phyloP scores from a whole-genome alignment of 176 grass and related monocot genomes.

The Puccinellia tenuiflora region DNA sequence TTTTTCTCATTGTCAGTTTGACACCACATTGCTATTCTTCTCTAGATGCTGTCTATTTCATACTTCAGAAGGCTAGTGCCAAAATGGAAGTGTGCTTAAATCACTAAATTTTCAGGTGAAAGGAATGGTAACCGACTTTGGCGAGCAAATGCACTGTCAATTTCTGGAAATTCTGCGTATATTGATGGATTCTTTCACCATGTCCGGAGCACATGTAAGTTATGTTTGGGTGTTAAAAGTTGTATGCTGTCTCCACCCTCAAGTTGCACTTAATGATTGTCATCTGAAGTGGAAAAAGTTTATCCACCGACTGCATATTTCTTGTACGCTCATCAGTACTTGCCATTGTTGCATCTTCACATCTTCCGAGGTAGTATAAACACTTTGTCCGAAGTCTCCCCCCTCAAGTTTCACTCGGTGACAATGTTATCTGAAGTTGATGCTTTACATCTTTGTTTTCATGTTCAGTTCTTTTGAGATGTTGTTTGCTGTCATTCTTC shows the following conservation, averaged over 20 bases:
- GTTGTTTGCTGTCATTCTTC: constrained; percentile 2
- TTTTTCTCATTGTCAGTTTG: not conserved
- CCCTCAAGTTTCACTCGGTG: not conserved
- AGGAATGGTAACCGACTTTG: constrained; percentile 90
- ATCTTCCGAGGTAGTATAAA: not conserved
- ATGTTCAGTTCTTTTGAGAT: constrained; percentile 5
- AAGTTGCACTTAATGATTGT: constrained; percentile 9
- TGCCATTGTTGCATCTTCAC: not conserved
- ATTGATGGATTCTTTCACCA: constrained; percentile 85
- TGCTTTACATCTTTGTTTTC: not conserved
- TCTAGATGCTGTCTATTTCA: not conserved
- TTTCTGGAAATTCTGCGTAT: constrained; percentile 99
- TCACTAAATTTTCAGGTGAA: constrained; percentile 64
- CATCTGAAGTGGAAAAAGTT: not conserved
- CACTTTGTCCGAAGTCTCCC: not conserved
- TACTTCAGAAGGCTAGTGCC: not conserved
- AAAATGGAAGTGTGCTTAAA: constrained; percentile 13
- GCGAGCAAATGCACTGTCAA: constrained; percentile 97
- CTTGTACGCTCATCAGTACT: not conserved
- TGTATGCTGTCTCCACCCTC: not conserved
- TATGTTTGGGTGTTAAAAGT: not conserved
- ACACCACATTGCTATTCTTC: not conserved
- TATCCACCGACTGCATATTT: not conserved
- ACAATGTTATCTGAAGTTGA: not conserved
- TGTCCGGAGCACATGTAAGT: constrained; percentile 66